Evolutionary conservation across 1,284 basidiomycete genomes (phyloP).

Genomic region (Vanrija sp.): DNA sequence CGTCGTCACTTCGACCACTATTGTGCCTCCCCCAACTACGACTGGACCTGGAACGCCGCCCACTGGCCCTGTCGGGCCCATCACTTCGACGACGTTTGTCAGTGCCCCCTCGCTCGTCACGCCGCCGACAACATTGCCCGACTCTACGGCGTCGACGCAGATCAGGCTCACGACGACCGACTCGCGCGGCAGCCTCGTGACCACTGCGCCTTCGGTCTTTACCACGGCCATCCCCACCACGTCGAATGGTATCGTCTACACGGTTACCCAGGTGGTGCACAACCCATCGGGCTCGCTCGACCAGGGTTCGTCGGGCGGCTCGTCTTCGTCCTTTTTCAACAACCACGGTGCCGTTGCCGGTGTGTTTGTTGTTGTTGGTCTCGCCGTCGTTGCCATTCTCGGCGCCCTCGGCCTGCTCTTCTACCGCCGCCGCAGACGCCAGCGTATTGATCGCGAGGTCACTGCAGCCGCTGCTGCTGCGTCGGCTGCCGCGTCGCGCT

Average conservation of each 20-base stretch:
- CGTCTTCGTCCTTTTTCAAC: conserved; percentile 41
- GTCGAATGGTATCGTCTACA: conserved; percentile 42
- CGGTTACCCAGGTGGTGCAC: conserved; percentile 41
- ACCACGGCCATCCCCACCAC: conserved; percentile 40
- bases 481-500: conserved; percentile 35
- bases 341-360: conserved; percentile 50
- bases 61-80: no score
- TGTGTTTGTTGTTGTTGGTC: conserved; percentile 50
- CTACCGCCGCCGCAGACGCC: conserved; percentile 44
- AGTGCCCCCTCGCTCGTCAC: no score
- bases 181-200: conserved; percentile 27
- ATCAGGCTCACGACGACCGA: conserved; percentile 38
- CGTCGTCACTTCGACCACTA: no score
- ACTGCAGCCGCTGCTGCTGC: conserved; percentile 50
- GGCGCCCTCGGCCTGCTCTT: conserved; percentile 45
- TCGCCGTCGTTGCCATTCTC: conserved; percentile 46
- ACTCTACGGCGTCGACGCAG: conserved; percentile 18
- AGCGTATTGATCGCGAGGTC: conserved; percentile 48
- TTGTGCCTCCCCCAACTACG: no score
- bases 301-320: conserved; percentile 26
- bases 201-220: conserved; percentile 34
- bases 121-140: background rate
- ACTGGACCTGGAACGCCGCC: no score
- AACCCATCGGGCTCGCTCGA: conserved; percentile 46
- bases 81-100: no score